Evolutionary conservation across 139 green algal genomes (phyloP).

Genomic region (Penium margaritaceum): DNA sequence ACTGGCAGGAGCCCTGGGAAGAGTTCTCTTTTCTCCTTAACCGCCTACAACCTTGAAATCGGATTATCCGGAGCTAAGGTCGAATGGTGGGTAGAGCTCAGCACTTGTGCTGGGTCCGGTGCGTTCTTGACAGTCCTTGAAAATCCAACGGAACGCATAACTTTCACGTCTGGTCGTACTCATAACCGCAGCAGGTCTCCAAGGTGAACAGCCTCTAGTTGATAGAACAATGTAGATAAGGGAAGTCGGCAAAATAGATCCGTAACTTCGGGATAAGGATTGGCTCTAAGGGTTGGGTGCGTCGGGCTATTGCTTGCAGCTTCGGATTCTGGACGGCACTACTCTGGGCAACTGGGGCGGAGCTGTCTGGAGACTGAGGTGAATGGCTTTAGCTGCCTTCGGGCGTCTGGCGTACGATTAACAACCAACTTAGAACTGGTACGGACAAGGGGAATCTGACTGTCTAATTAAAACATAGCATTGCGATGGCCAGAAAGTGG

Average conservation of each 20-base stretch:
- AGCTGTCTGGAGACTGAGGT: constrained; percentile 56
- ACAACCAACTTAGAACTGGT: constrained; percentile 89
- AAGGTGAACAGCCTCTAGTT: constrained; percentile 92
- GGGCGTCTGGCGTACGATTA: constrained; percentile 67
- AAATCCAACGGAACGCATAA: constrained; percentile 72
- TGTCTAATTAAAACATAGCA: constrained; percentile 97
- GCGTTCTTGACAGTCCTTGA: constrained; percentile 78
- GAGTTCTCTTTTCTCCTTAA: constrained; percentile 95
- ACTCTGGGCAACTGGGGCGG: constrained; percentile 59
- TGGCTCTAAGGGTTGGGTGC: constrained; percentile 83
- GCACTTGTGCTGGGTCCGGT: constrained; percentile 76
- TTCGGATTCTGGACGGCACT: constrained; percentile 55
- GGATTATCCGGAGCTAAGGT: constrained; percentile 79
- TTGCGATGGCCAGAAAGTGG: constrained; percentile 80
- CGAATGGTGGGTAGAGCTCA: constrained; percentile 75
- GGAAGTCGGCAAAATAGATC: constrained; percentile 92
- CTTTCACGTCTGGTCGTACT: constrained; percentile 76
- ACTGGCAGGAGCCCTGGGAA: constrained; percentile 71
- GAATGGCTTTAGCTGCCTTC: constrained; percentile 57
- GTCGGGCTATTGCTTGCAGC: constrained; percentile 63
- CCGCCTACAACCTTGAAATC: constrained; percentile 76
- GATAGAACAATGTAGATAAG: constrained; percentile 89
- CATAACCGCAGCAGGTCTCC: constrained; percentile 93
- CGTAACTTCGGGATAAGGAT: constrained; percentile 93
- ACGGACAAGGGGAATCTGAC: constrained; percentile 91